A percentile compares a stretch with the other conserved stretches of the same genome.
phyloP scores from a whole-genome alignment of 2,329 filamentous ascomycete species.

The Phialophora chinensis region DNA sequence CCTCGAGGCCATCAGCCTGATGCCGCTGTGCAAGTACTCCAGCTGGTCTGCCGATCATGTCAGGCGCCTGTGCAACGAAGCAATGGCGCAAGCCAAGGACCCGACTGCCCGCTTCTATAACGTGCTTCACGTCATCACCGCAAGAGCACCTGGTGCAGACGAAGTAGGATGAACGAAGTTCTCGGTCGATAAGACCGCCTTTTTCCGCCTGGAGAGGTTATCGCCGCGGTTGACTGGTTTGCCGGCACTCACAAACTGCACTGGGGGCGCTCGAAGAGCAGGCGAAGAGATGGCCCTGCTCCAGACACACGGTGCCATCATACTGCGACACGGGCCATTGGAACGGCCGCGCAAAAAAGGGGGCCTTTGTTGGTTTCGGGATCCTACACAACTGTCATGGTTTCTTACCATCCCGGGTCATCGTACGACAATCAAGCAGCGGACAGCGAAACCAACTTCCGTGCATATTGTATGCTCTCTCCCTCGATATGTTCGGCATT shows the following conservation, averaged over 20 bases:
- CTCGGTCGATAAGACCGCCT: neutral
- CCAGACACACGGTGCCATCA: neutral
- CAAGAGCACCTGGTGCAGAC: constrained; percentile 24
- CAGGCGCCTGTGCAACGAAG: constrained; percentile 64
- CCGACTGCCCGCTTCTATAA: constrained; percentile 75
- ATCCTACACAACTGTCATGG: neutral
- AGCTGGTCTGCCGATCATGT: constrained; percentile 68
- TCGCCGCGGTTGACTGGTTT: neutral
- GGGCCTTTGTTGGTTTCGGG: neutral
- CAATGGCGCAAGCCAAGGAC: constrained; percentile 71
- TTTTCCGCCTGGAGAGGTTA: neutral
- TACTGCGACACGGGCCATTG: neutral
- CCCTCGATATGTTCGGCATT: neutral
- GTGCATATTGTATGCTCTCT: neutral
- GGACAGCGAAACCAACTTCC: neutral
- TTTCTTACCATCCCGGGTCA: neutral
- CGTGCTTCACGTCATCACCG: constrained; percentile 49
- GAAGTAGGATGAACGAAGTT: neutral
- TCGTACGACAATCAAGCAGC: neutral
- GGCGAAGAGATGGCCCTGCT: neutral
- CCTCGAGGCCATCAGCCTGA: constrained; percentile 74
- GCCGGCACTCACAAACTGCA: neutral
- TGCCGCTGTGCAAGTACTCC: constrained; percentile 71
- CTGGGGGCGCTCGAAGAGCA: neutral
- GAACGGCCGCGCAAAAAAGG: neutral